Base-by-base conservation (phyloP, 2,329 filamentous ascomycete species). In the Calonectria pteridis region DNA sequence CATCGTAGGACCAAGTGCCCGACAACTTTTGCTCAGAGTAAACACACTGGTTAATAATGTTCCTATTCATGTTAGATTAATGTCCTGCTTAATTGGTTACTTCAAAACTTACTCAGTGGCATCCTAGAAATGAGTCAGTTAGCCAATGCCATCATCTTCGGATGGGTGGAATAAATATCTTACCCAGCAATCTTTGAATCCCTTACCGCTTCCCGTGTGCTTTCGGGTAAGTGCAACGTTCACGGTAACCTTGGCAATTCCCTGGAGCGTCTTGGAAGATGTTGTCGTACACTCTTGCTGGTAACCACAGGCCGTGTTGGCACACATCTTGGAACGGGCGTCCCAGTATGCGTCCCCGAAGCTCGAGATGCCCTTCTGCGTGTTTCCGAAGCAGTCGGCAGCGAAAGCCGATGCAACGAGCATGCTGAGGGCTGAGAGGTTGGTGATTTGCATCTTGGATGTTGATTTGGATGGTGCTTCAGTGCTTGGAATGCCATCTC, bases 121-220 rank as follows among this genome's bases (percentile, higher is more conserved):
- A 43, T 66, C 74, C 73, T 76, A 6, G 4, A 49, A 20, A 11
- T 14, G 6, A 6, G 1, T 33, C 20, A 13, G 14, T 75, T 43
- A 75, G 58, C 50, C 26, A 10, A 10, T 2, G 3, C 18, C 23
- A 1, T n/a, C 23, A 55, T 3, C 1, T 10, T 1, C 1, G 7
- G 14, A 3, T 2, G 26, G n/a, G 7, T 11, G 2, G 10, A 2
- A 18, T 1, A 3, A 53, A 6, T 26, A 33, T 62, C 74, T 1
- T 71, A 76, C 75, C 75, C 72, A 77, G 46, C 75, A 77, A 5
- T 77, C 72, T 28, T 70, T 68, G 58, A 77, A 76, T n/a, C 75
- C 75, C n/a, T 76, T 77, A 14, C 67, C 53, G 3, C 35, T 40
- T 2, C 75, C 72, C 1, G 72, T 77, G 10, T 76, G 65, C 72